Conservation (phyloP, 108 stramenopile genomes). For the Skeletonema tropicum region DNA sequence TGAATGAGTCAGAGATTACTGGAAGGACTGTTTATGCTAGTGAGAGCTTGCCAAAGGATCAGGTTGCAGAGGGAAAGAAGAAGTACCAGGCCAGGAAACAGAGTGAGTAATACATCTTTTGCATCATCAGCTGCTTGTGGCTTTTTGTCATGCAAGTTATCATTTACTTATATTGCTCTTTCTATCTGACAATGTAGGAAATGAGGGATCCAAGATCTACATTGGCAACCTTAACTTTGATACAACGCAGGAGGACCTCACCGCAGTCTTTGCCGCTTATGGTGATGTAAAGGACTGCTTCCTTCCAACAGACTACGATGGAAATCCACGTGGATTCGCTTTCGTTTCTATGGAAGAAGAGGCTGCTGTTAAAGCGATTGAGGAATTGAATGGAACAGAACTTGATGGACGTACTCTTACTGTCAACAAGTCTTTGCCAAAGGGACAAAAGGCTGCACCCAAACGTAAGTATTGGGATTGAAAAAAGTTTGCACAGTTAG, state of each 20-base stretch:
- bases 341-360: slow-evolving; percentile 81
- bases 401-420: slow-evolving; percentile 87
- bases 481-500: neutral
- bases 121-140: neutral
- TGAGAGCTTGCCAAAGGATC: slow-evolving; percentile 67
- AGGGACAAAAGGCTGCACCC: slow-evolving; percentile 63
- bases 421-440: slow-evolving; percentile 91
- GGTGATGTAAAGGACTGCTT: slow-evolving; percentile 78
- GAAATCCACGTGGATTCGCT: slow-evolving; percentile 85
- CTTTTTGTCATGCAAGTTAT: neutral
- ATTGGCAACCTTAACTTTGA: slow-evolving; percentile 84
- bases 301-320: slow-evolving; percentile 77
- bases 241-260: slow-evolving; percentile 63
- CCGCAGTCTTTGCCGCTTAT: slow-evolving; percentile 69
- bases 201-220: slow-evolving; percentile 64
- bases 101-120: slow-evolving; percentile 3
- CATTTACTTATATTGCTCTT: neutral
- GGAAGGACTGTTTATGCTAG: slow-evolving; percentile 75
- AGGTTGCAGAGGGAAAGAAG: slow-evolving; percentile 40
- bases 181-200: slow-evolving; percentile 4
- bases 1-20: slow-evolving; percentile 56
- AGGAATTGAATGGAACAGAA: slow-evolving; percentile 81
- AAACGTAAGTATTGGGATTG: slow-evolving; percentile 28
- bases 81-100: slow-evolving; percentile 15
- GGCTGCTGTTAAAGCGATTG: slow-evolving; percentile 82